Base-by-base conservation (phyloP, 306 rosid genomes). In the Inga oerstediana region DNA sequence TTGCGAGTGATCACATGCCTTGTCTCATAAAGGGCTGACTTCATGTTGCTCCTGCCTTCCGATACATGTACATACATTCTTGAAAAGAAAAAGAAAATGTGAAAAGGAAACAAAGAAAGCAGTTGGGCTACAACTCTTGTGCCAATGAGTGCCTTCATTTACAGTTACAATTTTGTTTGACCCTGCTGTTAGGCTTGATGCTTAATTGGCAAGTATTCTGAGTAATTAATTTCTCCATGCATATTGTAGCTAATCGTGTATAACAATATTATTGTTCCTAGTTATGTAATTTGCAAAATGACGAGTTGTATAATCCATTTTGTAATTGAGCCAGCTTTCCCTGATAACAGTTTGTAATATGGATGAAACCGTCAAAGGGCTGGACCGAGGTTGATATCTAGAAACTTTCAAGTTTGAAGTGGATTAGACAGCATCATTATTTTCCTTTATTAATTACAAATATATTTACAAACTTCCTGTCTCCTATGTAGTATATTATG, bases 1-100 rank as follows among this genome's bases (percentile, higher is more conserved):
- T 66, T 96, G 98, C 86, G 99, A 96, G 89, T 95, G 91, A 95
- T 73, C 64, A 74, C 77, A 77, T 34, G 34, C 32, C 76, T 77
- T 46, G 61, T 34, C 59, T 48, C 49, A 61, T 48, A 70, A 64
- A 58, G 80, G 75, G 83, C 37, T 13, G 61, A 68, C 16, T n/a
- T 84, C 78, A 19, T 79, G 74, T 62, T 58, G 61, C 82, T 79
- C 85, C 70, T 83, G 81, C 76, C 34, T 85, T 74, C 70, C 75
- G 51, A 83, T 56, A 75, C 85, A 62, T 87, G 94, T 88, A 89
- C 30, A 89, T 89, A 83, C 80, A 74, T 87, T 82, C 77, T 32
- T 86, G 44, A 76, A 43, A 39, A 16, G 8, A 71, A 22, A 19
- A 43, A 79, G 74, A 85, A 58, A 20, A 58, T 13, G 24, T 20